These are phyloP conservation scores for Nicotiana paniculata DNA, from an alignment of 257 asterid species.

Conservation along the genomic window DNA sequence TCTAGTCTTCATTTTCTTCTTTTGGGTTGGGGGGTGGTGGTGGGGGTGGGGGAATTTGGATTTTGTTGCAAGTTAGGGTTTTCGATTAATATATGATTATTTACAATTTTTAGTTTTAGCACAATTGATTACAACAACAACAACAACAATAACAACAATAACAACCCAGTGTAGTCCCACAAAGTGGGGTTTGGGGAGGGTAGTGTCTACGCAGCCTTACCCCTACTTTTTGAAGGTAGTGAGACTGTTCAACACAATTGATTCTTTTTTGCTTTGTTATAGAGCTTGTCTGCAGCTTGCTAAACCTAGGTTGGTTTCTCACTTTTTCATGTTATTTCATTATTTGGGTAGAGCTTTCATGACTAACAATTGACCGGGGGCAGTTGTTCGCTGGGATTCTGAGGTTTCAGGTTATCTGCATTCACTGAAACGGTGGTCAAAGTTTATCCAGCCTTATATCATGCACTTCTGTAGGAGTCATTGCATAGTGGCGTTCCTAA, in stretches of 20 bases:
- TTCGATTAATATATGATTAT: not conserved
- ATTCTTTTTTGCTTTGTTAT: not conserved
- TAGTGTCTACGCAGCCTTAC: no score
- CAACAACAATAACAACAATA: no score
- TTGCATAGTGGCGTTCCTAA: not conserved
- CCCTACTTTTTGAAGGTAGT: no score
- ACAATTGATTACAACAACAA: no score
- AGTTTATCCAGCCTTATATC: not conserved
- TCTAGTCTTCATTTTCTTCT: not conserved
- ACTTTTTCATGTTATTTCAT: not conserved
- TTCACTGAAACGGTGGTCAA: not conserved
- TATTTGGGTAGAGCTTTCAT: not conserved
- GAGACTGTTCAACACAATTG: not conserved
- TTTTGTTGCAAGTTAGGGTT: not conserved
- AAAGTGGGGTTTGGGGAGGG: no score
- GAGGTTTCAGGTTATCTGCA: not conserved
- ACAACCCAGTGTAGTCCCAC: no score
- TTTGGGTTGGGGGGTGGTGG: not conserved
- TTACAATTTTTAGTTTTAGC: not conserved
- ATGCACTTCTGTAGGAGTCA: not conserved
- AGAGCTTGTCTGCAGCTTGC: not conserved
- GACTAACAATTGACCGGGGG: slow-evolving; percentile 1
- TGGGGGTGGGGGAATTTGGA: not conserved
- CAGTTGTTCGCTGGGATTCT: not conserved
- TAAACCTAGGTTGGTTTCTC: not conserved